phyloP scores from a whole-genome alignment of 78 protist genomes.

The Carpediemonas membranifera region DNA sequence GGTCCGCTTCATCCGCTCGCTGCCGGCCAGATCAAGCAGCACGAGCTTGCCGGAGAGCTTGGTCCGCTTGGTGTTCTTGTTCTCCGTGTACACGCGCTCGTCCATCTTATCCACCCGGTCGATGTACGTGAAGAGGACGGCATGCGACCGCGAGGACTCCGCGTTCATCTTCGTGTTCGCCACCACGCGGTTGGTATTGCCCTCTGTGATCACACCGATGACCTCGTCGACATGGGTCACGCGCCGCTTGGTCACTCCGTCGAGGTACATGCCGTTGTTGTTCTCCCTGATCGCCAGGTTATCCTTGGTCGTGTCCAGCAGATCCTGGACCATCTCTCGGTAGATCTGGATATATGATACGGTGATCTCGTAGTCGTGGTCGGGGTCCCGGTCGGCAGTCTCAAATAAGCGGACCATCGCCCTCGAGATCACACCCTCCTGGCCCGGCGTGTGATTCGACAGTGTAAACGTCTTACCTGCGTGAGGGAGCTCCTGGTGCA shows the following conservation, averaged over 20 bases:
- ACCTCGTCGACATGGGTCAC: neutral
- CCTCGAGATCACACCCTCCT: slow-evolving; percentile 35
- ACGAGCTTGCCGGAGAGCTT: neutral
- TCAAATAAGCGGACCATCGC: slow-evolving; percentile 53
- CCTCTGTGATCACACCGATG: no score
- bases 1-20: slow-evolving; percentile 40
- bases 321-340: slow-evolving; percentile 69
- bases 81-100: neutral
- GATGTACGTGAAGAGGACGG: neutral
- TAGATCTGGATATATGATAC: slow-evolving; percentile 67
- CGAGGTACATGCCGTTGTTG: slow-evolving; percentile 51
- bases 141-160: neutral
- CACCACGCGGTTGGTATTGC: neutral
- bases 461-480: slow-evolving; percentile 28
- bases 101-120: neutral
- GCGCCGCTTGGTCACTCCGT: neutral
- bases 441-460: neutral
- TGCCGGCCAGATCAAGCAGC: slow-evolving; percentile 30
- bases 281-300: slow-evolving; percentile 45
- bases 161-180: neutral
- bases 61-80: neutral
- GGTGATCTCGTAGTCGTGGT: slow-evolving; percentile 42
- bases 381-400: slow-evolving; percentile 24
- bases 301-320: slow-evolving; percentile 33
- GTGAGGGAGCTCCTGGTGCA: no score